Conservation (phyloP, 2,329 filamentous ascomycete species). For the Fusarium dimerum region DNA sequence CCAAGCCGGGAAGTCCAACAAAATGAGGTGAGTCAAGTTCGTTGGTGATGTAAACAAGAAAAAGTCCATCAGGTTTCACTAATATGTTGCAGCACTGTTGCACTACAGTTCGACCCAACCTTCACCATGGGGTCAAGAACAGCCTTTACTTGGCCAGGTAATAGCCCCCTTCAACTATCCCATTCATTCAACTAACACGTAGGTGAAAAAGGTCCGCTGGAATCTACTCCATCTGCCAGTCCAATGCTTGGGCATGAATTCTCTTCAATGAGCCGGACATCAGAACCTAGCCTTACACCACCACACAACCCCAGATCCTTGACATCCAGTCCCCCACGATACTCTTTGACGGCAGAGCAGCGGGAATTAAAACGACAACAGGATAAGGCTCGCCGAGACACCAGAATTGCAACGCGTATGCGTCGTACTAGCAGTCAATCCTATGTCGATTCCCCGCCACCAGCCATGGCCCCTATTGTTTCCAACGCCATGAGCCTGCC, state of each 20-base stretch:
- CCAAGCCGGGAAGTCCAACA: slow-evolving; percentile 14
- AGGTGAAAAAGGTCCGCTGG: slow-evolving; percentile 33
- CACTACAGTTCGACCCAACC: slow-evolving; percentile 52
- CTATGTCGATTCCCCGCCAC: slow-evolving; percentile 40
- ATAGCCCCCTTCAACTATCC: background rate
- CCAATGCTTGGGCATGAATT: slow-evolving; percentile 48
- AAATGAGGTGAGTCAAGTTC: slow-evolving; percentile 25
- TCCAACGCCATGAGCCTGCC: slow-evolving; percentile 46
- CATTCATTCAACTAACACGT: slow-evolving; percentile 2
- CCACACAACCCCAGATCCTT: slow-evolving; percentile 52
- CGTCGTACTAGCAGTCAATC: slow-evolving; percentile 53
- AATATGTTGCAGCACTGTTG: slow-evolving; percentile 43
- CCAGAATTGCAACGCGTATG: slow-evolving; percentile 53
- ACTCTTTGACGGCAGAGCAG: slow-evolving; percentile 58
- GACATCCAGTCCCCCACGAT: slow-evolving; percentile 59
- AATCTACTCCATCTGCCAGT: slow-evolving; percentile 33
- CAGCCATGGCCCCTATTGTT: slow-evolving; percentile 39
- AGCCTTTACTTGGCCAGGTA: slow-evolving; percentile 54
- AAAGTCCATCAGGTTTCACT: slow-evolving; percentile 7
- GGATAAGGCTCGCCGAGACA: slow-evolving; percentile 59
- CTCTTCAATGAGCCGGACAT: slow-evolving; percentile 45
- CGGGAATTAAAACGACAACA: slow-evolving; percentile 63
- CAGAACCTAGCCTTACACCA: slow-evolving; percentile 54
- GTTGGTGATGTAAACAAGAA: background rate
- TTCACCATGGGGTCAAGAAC: slow-evolving; percentile 54